Evolutionary conservation across 768 basidiomycete genomes (phyloP).

Genomic region (Boletus rubescentipes): DNA sequence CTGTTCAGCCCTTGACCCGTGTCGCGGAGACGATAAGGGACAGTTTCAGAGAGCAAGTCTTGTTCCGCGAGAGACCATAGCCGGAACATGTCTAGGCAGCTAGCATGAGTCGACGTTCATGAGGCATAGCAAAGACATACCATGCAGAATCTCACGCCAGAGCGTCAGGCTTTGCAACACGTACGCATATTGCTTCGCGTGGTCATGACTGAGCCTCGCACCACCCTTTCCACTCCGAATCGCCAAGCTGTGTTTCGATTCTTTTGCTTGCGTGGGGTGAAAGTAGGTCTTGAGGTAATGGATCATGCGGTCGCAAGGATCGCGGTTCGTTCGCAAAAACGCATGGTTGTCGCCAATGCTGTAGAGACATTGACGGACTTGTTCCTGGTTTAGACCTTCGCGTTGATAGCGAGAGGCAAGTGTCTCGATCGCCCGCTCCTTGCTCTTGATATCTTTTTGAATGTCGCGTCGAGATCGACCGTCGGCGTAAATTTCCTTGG

Average conservation of each 20-base stretch:
- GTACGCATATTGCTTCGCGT: constrained; percentile 81
- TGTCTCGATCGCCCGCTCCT: constrained; percentile 81
- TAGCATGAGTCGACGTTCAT: background rate
- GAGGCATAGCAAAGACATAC: constrained; percentile 36
- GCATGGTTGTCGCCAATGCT: constrained; percentile 91
- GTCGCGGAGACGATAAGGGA: constrained; percentile 78
- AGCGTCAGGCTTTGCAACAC: constrained; percentile 84
- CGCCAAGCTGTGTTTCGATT: constrained; percentile 64
- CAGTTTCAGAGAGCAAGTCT: constrained; percentile 73
- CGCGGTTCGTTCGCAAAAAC: constrained; percentile 81
- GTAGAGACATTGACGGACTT: constrained; percentile 75
- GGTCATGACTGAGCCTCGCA: constrained; percentile 80
- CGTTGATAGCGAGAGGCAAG: constrained; percentile 64
- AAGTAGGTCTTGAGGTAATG: constrained; percentile 71
- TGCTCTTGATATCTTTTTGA: constrained; percentile 79
- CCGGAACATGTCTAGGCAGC: constrained; percentile 75
- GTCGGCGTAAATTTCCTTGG: constrained; percentile 80
- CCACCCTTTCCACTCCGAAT: constrained; percentile 82
- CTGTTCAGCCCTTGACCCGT: constrained; percentile 91
- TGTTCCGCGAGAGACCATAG: constrained; percentile 81
- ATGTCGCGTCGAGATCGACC: constrained; percentile 71
- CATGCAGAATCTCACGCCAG: constrained; percentile 85
- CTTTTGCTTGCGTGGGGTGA: constrained; percentile 68
- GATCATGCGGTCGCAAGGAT: constrained; percentile 88
- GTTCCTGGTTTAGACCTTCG: constrained; percentile 59